These are phyloP conservation scores for Claviceps sp. DNA, from an alignment of 2,329 filamentous ascomycete genomes.

Conservation along the genomic window DNA sequence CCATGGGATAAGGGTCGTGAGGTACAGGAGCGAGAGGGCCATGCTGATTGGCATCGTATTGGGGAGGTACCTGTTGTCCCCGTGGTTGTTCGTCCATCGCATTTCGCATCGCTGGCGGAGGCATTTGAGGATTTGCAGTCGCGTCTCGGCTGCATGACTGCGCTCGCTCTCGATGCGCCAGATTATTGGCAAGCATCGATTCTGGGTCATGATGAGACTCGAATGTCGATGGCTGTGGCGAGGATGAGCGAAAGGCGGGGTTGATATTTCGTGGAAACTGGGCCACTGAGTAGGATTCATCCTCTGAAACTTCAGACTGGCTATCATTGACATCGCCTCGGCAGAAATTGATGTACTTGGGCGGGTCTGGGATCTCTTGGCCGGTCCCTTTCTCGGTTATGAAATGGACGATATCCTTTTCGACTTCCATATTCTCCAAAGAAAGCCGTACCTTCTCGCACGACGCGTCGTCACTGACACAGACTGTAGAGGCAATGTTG, in stretches of 20 bases:
- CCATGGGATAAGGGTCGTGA: slow-evolving; percentile 85
- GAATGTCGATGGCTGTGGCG: slow-evolving; percentile 84
- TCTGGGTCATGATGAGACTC: slow-evolving; percentile 86
- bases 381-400: slow-evolving; percentile 84
- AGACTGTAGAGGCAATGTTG: slow-evolving; percentile 93
- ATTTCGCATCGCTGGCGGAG: slow-evolving; percentile 7
- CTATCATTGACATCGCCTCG: slow-evolving; percentile 74
- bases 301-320: slow-evolving; percentile 71
- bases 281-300: slow-evolving; percentile 84
- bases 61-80: slow-evolving; percentile 10
- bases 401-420: slow-evolving; percentile 82
- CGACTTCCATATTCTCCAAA: slow-evolving; percentile 89
- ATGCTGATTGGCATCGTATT: slow-evolving; percentile 38
- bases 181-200: slow-evolving; percentile 54
- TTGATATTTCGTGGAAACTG: slow-evolving; percentile 95
- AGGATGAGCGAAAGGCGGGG: slow-evolving; percentile 88
- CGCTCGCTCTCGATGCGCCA: slow-evolving; percentile 43
- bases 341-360: slow-evolving; percentile 98
- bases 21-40: slow-evolving; percentile 57
- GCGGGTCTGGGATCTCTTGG: slow-evolving; percentile 92
- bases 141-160: slow-evolving; percentile 35
- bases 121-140: slow-evolving; percentile 37
- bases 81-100: slow-evolving; percentile 11
- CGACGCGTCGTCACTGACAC: slow-evolving; percentile 90
- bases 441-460: slow-evolving; percentile 94